Evolutionary conservation across 2,329 filamentous ascomycete species (phyloP), one percentile per base, ranked within the genome.

Genomic region (Chrysoporthe cubensis): DNA sequence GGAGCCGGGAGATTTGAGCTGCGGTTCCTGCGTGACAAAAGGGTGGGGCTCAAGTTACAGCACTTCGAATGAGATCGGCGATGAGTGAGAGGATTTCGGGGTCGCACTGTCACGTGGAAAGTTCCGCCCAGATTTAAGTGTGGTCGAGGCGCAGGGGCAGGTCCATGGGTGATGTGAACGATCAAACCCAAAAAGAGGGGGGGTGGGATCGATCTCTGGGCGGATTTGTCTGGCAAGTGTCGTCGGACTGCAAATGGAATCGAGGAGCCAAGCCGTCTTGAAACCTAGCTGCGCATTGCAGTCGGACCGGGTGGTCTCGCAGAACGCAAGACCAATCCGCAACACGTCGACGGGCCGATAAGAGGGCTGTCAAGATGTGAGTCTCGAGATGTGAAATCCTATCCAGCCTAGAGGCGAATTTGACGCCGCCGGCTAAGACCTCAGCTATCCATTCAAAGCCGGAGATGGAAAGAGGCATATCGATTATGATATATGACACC

Each of bases 91-190:
- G 48, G 9, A 32, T 32, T 52, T 26, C 13, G 48, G 21, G 14
- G 16, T 2, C 50, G 14, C 26, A 34, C 9, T 54, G 50, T 54
- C 50, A 52, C 21, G 8, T 26, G 26, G 26, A 26, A 34, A 32
- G 50, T 21, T 16, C 50, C 13, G 32, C 16, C 26, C 50, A 57
- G 34, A 57, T 57, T 37, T 57, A 18, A 40, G n/a, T 4, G 14
- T 57, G 54, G 54, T 57, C 9, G 14, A n/a, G 54, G 32, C 52
- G 32, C 32, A 34, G 52, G 34, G 34, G 54, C 54, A 37, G 54
- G 40, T n/a, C 54, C 54, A 57, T 57, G 18, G 54, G 18, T 57
- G 54, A 40, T 37, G 54, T n/a, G 54, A 37, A n/a, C 32, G 16
- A 57, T 40, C 40, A 57, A 21, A 32, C 54, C 54, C 9, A 40